Percentiles rank a stretch among this genome's conserved stretches.
Conservation (phyloP, 495 filamentous ascomycete genomes). For the Penicillium daleae region DNA sequence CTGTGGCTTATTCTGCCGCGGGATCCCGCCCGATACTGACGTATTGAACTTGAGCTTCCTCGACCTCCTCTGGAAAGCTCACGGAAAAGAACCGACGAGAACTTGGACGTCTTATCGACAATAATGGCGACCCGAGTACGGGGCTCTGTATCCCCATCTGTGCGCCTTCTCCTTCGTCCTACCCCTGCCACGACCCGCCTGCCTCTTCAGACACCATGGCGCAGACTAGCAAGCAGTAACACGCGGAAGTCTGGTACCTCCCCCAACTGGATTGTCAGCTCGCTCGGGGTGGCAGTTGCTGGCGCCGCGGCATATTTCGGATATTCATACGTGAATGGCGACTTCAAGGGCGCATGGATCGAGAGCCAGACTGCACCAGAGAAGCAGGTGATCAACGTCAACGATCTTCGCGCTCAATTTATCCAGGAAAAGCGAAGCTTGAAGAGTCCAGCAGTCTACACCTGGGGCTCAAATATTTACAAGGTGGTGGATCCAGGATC, state of each 20-base stretch:
- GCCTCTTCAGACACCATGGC: conserved; percentile 31
- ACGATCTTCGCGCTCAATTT: conserved; percentile 75
- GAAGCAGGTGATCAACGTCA: conserved; percentile 32
- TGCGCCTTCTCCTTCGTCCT: conserved; percentile 27
- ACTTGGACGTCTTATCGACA: conserved; percentile 8
- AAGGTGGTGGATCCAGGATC: conserved; percentile 84
- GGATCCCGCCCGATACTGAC: conserved; percentile 39
- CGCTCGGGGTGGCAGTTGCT: conserved; percentile 40
- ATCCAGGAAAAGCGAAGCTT: conserved; percentile 85
- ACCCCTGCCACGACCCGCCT: conserved; percentile 22
- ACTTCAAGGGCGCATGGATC: conserved; percentile 23
- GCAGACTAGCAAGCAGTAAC: conserved; percentile 40
- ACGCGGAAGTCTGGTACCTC: conserved; percentile 19
- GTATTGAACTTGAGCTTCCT: conserved; percentile 34
- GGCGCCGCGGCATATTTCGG: conserved; percentile 41
- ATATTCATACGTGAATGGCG: conserved; percentile 39
- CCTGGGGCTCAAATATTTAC: conserved; percentile 90
- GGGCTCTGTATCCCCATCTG: conserved; percentile 27
- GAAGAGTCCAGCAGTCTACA: conserved; percentile 88
- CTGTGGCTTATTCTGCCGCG: conserved; percentile 42
- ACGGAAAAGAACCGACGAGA: neutral
- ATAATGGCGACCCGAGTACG: conserved; percentile 40
- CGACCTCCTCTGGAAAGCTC: conserved; percentile 16
- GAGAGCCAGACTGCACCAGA: conserved; percentile 23
- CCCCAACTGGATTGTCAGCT: conserved; percentile 42